phyloP scores from a whole-genome alignment of 495 filamentous ascomycete genomes.

The Podospora australis region DNA sequence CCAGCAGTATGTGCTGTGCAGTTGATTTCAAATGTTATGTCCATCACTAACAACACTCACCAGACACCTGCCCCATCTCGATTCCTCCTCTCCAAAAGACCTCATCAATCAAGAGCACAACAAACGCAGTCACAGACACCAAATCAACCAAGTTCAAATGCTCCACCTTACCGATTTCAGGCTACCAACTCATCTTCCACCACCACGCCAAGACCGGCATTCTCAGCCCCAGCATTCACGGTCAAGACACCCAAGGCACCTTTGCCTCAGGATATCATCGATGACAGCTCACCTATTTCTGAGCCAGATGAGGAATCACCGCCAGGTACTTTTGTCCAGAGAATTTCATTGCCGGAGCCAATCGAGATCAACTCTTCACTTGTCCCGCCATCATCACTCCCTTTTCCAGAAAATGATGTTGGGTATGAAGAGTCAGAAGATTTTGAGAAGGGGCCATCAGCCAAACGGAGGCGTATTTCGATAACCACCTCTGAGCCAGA shows the following conservation, averaged over 20 bases:
- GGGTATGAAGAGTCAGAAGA: conserved; percentile 4
- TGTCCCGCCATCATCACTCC: conserved; percentile 15
- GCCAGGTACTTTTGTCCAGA: background rate
- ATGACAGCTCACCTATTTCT: conserved; percentile 11
- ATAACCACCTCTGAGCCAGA: conserved; percentile 16
- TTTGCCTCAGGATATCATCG: conserved; percentile 16
- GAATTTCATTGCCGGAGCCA: conserved; percentile 17
- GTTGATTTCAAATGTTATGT: background rate
- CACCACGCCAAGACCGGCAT: conserved; percentile 20
- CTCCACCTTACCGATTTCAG: conserved; percentile 30
- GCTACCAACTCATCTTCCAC: conserved; percentile 36
- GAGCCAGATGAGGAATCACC: background rate
- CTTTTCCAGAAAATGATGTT: conserved; percentile 1
- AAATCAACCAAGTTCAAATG: conserved; percentile 17
- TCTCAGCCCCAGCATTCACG: conserved; percentile 18
- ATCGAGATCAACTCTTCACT: conserved; percentile 31
- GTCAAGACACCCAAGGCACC: conserved; percentile 15
- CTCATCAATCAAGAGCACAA: conserved; percentile 24
- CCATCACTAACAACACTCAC: background rate
- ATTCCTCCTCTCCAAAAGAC: conserved; percentile 34
- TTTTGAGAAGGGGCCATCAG: conserved; percentile 8
- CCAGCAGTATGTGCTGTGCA: conserved; percentile 7
- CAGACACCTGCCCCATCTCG: conserved; percentile 39
- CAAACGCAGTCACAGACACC: conserved; percentile 25
- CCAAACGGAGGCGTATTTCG: conserved; percentile 25